Percentiles rank a stretch among this genome's conserved stretches.
Evolutionary conservation across 129 eudicot species (phyloP).

Genomic region (Escallonia herrerae): DNA sequence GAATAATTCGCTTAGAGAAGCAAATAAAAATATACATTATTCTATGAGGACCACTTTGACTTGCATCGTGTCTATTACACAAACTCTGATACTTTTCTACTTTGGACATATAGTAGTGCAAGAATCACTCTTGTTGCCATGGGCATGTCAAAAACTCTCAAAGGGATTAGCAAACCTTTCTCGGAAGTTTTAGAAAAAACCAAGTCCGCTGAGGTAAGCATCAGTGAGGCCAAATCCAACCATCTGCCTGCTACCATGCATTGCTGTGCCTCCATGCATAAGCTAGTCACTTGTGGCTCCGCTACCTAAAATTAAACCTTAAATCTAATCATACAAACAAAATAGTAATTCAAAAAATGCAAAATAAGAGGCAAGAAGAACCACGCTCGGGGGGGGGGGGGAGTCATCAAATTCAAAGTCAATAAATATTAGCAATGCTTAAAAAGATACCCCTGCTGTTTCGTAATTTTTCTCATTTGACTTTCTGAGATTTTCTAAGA

Average conservation of each 20-base stretch:
- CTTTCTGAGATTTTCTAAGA: too few relatives aligned
- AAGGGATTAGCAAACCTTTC: conserved; percentile 36
- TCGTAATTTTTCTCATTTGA: too few relatives aligned
- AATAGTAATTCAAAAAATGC: background rate
- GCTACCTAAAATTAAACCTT: conserved; percentile 48
- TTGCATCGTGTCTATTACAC: too few relatives aligned
- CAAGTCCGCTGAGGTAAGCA: conserved; percentile 78
- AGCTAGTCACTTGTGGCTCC: conserved; percentile 58
- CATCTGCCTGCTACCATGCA: conserved; percentile 61
- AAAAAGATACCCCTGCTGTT: too few relatives aligned
- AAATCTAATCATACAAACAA: conserved; percentile 1
- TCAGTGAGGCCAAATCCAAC: conserved; percentile 79
- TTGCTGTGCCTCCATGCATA: conserved; percentile 73
- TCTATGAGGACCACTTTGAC: too few relatives aligned
- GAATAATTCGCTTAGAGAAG: too few relatives aligned
- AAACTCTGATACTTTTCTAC: too few relatives aligned
- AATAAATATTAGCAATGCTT: too few relatives aligned
- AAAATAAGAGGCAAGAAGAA: too few relatives aligned
- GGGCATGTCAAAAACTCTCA: background rate
- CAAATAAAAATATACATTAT: too few relatives aligned
- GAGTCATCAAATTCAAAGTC: background rate
- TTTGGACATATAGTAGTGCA: too few relatives aligned
- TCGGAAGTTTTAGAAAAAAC: conserved; percentile 68
- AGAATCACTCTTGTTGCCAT: too few relatives aligned
- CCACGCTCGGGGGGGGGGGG: background rate